Conservation (phyloP, 169 alveolate genomes). For the Plasmodium gaboni region DNA sequence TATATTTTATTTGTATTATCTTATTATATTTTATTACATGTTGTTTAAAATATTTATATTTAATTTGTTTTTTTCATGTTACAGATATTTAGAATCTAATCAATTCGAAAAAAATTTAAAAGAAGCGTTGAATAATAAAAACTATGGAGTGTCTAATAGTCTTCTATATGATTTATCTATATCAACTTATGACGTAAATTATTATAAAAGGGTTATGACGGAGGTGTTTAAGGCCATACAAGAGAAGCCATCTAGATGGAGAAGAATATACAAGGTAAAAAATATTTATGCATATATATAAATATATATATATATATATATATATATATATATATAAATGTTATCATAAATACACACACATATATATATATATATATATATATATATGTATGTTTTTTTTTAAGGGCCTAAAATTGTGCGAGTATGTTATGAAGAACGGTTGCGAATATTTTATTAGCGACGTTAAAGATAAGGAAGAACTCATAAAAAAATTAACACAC, state of each 20-base stretch:
- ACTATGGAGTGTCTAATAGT: conserved; percentile 71
- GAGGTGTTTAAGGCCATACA: conserved; percentile 72
- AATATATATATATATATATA: not conserved
- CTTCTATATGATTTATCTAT: conserved; percentile 62
- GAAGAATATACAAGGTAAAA: conserved; percentile 65
- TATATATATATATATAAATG: not conserved
- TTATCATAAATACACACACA: not conserved
- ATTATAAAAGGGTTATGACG: conserved; percentile 41
- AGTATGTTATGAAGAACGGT: conserved; percentile 70
- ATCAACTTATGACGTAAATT: conserved; percentile 65
- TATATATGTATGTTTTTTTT: not conserved
- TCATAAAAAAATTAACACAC: conserved; percentile 59
- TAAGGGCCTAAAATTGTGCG: conserved; percentile 61
- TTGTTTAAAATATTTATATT: not conserved
- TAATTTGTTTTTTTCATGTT: not conserved
- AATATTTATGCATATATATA: not conserved
- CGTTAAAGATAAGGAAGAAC: conserved; percentile 62
- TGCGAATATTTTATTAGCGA: conserved; percentile 74
- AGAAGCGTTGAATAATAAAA: conserved; percentile 67
- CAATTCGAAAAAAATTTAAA: conserved; percentile 68
- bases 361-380: not conserved
- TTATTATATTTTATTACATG: too few species aligned
- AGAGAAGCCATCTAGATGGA: conserved; percentile 70
- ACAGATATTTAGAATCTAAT: conserved; percentile 69
- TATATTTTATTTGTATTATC: not conserved